Evolutionary conservation across 768 basidiomycete genomes (phyloP).

Genomic region (Strobilomyces confusus): DNA sequence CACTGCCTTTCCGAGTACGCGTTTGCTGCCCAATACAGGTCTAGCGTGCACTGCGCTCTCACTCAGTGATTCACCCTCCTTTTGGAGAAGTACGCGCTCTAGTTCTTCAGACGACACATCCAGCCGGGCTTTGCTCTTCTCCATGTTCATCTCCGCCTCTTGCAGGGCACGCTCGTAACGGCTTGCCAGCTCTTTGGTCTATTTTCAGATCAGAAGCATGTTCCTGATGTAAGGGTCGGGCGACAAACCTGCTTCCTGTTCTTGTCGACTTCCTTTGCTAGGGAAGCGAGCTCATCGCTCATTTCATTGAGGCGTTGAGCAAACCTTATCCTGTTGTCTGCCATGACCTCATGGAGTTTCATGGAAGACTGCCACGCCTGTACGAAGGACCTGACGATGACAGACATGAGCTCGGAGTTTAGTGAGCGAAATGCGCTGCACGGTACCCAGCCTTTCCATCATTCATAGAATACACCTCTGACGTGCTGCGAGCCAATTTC

Average conservation of each 20-base stretch:
- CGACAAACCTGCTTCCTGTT: conserved; percentile 75
- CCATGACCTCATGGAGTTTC: conserved; percentile 85
- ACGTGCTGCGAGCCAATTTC: conserved; percentile 74
- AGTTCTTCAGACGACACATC: conserved; percentile 92
- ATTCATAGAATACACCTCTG: conserved; percentile 77
- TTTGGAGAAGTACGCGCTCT: conserved; percentile 86
- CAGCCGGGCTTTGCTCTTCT: conserved; percentile 83
- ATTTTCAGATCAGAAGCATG: conserved; percentile 4
- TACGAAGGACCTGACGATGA: conserved; percentile 49
- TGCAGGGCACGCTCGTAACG: conserved; percentile 85
- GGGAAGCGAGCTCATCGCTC: conserved; percentile 85
- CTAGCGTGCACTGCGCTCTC: conserved; percentile 71
- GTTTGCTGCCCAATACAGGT: conserved; percentile 63
- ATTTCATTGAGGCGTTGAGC: conserved; percentile 89
- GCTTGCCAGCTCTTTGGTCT: conserved; percentile 89
- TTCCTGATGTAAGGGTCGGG: not conserved
- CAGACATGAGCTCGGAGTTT: conserved; percentile 10
- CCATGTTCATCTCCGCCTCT: conserved; percentile 82
- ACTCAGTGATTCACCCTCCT: conserved; percentile 90
- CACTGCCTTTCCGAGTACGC: conserved; percentile 86
- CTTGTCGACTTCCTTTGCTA: conserved; percentile 92
- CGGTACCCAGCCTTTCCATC: conserved; percentile 94
- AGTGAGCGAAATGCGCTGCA: conserved; percentile 6
- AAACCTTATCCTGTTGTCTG: conserved; percentile 84
- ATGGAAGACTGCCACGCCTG: conserved; percentile 85